Evolutionary conservation across 371 early-diverging fungal species (phyloP), one percentile per base, ranked within the genome.

Genomic region (Lichtheimia ramosa): DNA sequence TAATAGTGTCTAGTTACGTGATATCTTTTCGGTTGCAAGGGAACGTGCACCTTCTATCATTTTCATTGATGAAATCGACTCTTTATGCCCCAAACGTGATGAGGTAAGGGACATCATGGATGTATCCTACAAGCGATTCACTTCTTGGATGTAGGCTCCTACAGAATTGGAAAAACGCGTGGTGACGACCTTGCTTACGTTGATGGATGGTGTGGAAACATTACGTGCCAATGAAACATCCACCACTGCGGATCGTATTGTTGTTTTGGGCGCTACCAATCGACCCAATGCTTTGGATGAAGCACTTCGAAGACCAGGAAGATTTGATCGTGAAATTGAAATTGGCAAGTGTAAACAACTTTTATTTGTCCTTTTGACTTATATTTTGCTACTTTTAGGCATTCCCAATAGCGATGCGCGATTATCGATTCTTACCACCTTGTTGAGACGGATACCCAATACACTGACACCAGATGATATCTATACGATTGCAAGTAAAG

Each of bases 1-100:
- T 42, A 0, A 24, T 54, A 23, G 8, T 15, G 40, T 21, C 15
- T 56, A 85, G 86, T 79, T 99, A 23, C 81, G 92, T 39, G 75
- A 83, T 43, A 73, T 96, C 15, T 96, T 97, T 77, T 83, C 86
- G 12, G 66, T 93, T 55, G 99, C 99, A 0, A 78, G 77, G 20
- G 86, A 88, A 18, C 85, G 84, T 21, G 86, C 92, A 15, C 99
- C 99, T 1, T 80, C 93, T 15, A 92, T 99, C 24, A 91, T 99
- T 16, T 97, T 99, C 70, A 95, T 99, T 59, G 99, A 99, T 70
- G 99, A 99, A 71, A 94, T 99, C 56, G 99, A 99, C 65, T 93
- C 97, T 0, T 80, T 99, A 0, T 96, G 96, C 66, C 94, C 97
- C 0, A 91, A 88, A 59, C 83, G 97, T n/a, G 93, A 94, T 48